phyloP scores from a whole-genome alignment of 1,284 basidiomycete species.

The Trichosporon faecale region DNA sequence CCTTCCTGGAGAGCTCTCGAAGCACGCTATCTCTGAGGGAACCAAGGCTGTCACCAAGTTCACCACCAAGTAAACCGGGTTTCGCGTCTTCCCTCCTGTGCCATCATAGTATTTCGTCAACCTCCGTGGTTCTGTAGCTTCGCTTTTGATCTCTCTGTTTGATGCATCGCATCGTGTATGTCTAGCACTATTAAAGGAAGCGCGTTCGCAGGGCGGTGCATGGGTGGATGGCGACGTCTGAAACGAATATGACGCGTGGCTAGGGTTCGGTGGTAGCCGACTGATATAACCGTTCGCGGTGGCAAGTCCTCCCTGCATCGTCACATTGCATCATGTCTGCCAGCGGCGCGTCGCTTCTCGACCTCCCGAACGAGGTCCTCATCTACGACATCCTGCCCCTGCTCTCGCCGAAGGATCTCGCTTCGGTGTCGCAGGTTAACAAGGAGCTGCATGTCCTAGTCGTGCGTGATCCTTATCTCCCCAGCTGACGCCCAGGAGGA shows the following conservation, averaged over 20 bases:
- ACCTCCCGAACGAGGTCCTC: constrained; percentile 60
- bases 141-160: constrained; percentile 11
- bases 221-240: not conserved
- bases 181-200: not conserved
- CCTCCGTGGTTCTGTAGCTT: constrained; percentile 1
- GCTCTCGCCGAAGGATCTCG: constrained; percentile 61
- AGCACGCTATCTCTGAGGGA: constrained; percentile 83
- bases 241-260: not conserved
- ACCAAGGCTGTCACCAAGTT: constrained; percentile 59
- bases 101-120: constrained; percentile 3
- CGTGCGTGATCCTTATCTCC: constrained; percentile 54
- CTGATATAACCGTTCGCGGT: not conserved
- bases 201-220: not conserved
- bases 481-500: constrained; percentile 57
- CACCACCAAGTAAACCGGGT: constrained; percentile 53
- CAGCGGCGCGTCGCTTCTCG: constrained; percentile 12
- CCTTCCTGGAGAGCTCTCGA: constrained; percentile 75
- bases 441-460: constrained; percentile 31
- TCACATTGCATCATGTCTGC: constrained; percentile 7
- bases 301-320: not conserved
- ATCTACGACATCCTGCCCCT: constrained; percentile 67
- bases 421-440: constrained; percentile 54
- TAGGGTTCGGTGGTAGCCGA: not conserved
- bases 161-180: constrained; percentile 11
- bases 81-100: not conserved